phyloP scores from a whole-genome alignment of 2,329 filamentous ascomycete species.

The Aspergillus calidoustus region DNA sequence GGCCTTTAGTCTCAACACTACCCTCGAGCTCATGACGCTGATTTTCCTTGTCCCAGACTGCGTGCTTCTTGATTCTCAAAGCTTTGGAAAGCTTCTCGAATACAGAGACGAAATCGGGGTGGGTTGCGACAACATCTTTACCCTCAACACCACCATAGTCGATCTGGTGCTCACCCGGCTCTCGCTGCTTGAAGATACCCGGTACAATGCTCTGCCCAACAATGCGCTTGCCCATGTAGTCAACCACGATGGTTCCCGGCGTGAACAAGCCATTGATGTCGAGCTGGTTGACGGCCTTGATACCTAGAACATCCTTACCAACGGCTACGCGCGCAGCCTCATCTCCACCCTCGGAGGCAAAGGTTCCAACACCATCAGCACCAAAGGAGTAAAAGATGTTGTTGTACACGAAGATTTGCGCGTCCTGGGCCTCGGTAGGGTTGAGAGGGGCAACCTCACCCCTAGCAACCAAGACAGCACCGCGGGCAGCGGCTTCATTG shows the following conservation, averaged over 20 bases:
- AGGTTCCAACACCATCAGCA: constrained; percentile 95
- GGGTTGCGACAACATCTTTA: constrained; percentile 90
- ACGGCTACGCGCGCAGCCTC: constrained; percentile 95
- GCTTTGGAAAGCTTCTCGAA: constrained; percentile 92
- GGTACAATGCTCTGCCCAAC: constrained; percentile 98
- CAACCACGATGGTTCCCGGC: constrained; percentile 92
- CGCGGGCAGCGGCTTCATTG: constrained; percentile 90
- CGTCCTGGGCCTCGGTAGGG: constrained; percentile 88
- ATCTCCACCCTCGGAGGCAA: constrained; percentile 93
- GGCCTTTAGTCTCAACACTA: constrained; percentile 95
- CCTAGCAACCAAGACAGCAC: constrained; percentile 87
- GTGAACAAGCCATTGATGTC: constrained; percentile 95
- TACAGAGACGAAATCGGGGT: constrained; percentile 79
- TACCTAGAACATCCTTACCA: constrained; percentile 93
- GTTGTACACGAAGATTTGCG: constrained; percentile 99
- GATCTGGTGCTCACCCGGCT: constrained; percentile 97
- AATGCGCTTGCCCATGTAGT: constrained; percentile 95
- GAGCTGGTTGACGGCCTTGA: constrained; percentile 93
- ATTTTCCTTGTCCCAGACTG: constrained; percentile 97
- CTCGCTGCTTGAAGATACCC: constrained; percentile 98
- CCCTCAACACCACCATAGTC: constrained; percentile 98
- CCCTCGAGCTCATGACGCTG: constrained; percentile 89
- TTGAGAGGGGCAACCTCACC: constrained; percentile 94
- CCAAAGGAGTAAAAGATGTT: constrained; percentile 99
- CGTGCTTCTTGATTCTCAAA: constrained; percentile 88